Evolutionary conservation across 2,329 filamentous ascomycete genomes (phyloP), one percentile per base, ranked within the genome.

Genomic region (Sporothrix protearum): DNA sequence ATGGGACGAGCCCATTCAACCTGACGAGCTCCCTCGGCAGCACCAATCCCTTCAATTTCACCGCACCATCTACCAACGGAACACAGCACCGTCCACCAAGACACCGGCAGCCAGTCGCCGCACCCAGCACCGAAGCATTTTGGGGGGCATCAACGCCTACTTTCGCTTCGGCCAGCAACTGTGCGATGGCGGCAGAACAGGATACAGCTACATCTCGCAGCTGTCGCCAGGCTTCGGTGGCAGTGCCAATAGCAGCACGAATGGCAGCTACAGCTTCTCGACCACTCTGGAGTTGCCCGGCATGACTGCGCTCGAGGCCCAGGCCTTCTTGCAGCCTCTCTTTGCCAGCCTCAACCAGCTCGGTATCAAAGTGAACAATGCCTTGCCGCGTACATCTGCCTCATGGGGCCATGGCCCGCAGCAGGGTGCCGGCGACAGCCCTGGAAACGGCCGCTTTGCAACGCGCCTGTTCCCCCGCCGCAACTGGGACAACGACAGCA

Each of bases 261-360:
- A 75, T 72, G 74, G 73, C 30, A 77, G 78, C 36, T 81, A 79
- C 70, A 78, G 75, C 73, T 81, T 77, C 67, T 77, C 72, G 39
- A 77, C 77, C 64, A 78, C 76, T 30, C 78, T 80, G 61, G 79
- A 82, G 70, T 76, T 83, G 47, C 79, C 79, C 0, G 74, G 73
- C 22, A 75, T 77, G 51, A 78, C 77, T 0, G 72, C 74, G 1
- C 59, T 74, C 9, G 73, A 77, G 22, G 71, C 78, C 4, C 63
- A 73, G 30, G 71, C 74, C 0, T 79, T 82, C 64, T 75, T 81
- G 3, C 78, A 80, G 70, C 80, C 77, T 19, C 76, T 80, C 16
- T 76, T 77, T 70, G 77, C 76, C 66, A 74, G 78, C 25, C 78
- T 82, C 47, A 76, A 77, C 36, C 72, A 69, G 9, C 74, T 80